Percentiles rank a stretch among this genome's conserved stretches.
Evolutionary conservation across 228 moss, liverwort and hornwort genomes (phyloP).

Genomic region (Sphagnum magellanicum): DNA sequence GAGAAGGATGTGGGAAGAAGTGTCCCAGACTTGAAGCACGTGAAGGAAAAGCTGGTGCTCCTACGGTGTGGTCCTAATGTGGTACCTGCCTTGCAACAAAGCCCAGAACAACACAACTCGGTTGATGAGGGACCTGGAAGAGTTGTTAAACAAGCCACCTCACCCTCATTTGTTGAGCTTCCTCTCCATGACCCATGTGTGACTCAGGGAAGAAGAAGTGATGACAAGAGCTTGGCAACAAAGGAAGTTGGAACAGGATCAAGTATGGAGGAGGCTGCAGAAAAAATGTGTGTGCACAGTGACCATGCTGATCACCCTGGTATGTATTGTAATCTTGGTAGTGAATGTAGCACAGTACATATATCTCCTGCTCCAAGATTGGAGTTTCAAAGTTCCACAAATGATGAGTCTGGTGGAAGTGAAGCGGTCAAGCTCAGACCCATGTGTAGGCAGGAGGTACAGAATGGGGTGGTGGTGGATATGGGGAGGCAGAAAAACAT

Average conservation of each 20-base stretch:
- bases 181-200: too few species aligned
- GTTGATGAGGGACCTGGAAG: too few species aligned
- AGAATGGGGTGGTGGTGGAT: not conserved
- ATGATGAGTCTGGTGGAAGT: not conserved
- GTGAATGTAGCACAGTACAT: constrained; percentile 11
- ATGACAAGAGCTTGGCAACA: too few species aligned
- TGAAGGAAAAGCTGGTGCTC: constrained; percentile 34
- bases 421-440: not conserved
- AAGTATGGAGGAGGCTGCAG: not conserved
- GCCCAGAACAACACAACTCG: too few species aligned
- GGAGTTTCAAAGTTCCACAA: not conserved
- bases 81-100: too few species aligned
- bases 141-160: too few species aligned
- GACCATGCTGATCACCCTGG: constrained; percentile 8
- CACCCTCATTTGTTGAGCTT: too few species aligned
- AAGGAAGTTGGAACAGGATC: too few species aligned
- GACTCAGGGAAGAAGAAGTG: too few species aligned
- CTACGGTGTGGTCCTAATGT: constrained; percentile 4
- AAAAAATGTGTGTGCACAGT: constrained; percentile 3
- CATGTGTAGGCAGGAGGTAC: not conserved
- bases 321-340: constrained; percentile 4
- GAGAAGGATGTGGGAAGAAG: not conserved
- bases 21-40: constrained; percentile 20
- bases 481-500: constrained; percentile 29
- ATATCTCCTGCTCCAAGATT: constrained; percentile 3